phyloP scores from a whole-genome alignment of 768 basidiomycete genomes.

The Rhodocollybia butyracea region DNA sequence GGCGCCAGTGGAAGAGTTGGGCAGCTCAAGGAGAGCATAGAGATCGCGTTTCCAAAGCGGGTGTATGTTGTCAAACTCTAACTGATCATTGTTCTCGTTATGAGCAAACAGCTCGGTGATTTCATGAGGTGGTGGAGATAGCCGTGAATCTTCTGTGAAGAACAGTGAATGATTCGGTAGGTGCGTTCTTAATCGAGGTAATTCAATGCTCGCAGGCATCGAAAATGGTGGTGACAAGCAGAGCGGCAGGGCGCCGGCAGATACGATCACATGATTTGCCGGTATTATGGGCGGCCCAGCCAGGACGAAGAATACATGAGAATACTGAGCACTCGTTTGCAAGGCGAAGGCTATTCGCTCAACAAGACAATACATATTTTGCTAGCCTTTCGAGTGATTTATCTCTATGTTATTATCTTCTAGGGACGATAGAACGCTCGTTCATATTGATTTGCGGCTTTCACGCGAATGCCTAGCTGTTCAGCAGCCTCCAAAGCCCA shows the following conservation, averaged over 20 bases:
- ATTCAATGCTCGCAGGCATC: constrained; percentile 7
- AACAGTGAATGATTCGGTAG: constrained; percentile 23
- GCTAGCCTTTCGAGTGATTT: no score
- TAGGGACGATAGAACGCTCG: constrained; percentile 40
- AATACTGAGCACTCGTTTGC: no score
- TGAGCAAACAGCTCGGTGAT: constrained; percentile 37
- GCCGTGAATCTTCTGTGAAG: constrained; percentile 38
- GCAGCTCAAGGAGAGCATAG: constrained; percentile 74
- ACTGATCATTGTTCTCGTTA: constrained; percentile 32
- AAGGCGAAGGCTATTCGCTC: neutral
- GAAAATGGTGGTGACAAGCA: neutral
- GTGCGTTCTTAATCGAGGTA: constrained; percentile 2
- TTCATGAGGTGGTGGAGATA: constrained; percentile 27
- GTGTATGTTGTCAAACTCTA: constrained; percentile 29
- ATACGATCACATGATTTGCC: constrained; percentile 1
- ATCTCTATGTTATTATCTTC: neutral
- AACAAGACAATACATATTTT: neutral
- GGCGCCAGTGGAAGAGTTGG: constrained; percentile 71
- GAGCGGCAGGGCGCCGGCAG: neutral
- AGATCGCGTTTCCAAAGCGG: constrained; percentile 63
- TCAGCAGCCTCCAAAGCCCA: constrained; percentile 62
- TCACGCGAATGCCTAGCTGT: constrained; percentile 60
- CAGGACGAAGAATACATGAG: no score
- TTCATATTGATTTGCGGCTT: constrained; percentile 72
- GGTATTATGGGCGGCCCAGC: no score